Conservation (phyloP, 352 stramenopile species). For the Globisporangium nodosum region DNA sequence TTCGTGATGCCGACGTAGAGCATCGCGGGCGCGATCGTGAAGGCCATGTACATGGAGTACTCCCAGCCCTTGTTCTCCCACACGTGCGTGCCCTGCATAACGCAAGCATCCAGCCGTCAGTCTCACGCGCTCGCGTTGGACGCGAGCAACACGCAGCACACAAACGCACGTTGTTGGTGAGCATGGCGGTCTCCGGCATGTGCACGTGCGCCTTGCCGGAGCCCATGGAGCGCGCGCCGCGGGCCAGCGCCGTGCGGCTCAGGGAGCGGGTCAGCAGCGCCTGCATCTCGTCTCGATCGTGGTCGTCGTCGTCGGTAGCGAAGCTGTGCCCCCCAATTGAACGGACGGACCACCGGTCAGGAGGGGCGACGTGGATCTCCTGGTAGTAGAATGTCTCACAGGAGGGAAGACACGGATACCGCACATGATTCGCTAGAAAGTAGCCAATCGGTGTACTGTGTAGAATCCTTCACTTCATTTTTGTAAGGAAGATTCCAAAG, state of each 20-base stretch:
- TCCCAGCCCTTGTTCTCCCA: slow-evolving; percentile 84
- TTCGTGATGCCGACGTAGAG: slow-evolving; percentile 78
- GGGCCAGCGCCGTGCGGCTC: slow-evolving; percentile 25
- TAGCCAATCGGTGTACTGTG: no score
- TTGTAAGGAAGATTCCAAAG: no score
- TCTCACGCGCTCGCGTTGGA: no score
- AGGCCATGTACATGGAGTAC: slow-evolving; percentile 73
- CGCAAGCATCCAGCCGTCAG: background rate
- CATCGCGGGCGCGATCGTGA: slow-evolving; percentile 62
- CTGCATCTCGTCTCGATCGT: slow-evolving; percentile 23
- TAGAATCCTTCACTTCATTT: no score
- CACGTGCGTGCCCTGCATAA: slow-evolving; percentile 55
- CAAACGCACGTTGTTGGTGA: slow-evolving; percentile 78
- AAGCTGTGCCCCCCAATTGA: background rate
- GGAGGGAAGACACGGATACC: no score
- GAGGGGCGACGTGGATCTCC: no score
- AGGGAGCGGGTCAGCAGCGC: slow-evolving; percentile 21
- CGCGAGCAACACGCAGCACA: no score
- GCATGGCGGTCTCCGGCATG: slow-evolving; percentile 85
- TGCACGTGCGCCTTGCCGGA: slow-evolving; percentile 46
- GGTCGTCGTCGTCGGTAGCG: background rate
- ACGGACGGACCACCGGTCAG: background rate
- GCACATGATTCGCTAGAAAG: no score
- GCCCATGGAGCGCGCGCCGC: slow-evolving; percentile 44
- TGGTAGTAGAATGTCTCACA: no score